Evolutionary conservation across 208 protist species (phyloP).

Genomic region (Leishmania mexicana): DNA sequence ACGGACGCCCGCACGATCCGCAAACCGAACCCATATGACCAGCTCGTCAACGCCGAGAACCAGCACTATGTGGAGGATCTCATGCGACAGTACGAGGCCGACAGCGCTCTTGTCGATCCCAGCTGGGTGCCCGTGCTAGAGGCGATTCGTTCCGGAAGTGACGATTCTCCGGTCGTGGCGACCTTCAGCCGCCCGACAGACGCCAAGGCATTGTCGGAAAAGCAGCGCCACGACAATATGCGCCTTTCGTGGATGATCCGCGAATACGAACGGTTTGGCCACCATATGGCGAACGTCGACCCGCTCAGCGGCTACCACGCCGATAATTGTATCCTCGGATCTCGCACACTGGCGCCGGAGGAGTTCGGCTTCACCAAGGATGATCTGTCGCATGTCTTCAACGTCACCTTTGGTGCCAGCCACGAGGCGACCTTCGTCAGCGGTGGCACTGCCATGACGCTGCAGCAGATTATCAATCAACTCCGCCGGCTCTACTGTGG

Average conservation of each 20-base stretch:
- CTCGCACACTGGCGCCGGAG: conserved; percentile 50
- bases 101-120: conserved; percentile 67
- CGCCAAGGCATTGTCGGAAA: conserved; percentile 60
- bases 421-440: conserved; percentile 79
- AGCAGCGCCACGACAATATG: conserved; percentile 89
- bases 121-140: conserved; percentile 88
- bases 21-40: conserved; percentile 75
- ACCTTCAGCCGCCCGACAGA: conserved; percentile 81
- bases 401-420: conserved; percentile 77
- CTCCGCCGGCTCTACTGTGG: conserved; percentile 91
- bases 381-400: conserved; percentile 80
- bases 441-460: conserved; percentile 70
- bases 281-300: conserved; percentile 80
- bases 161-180: conserved; percentile 63
- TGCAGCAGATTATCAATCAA: conserved; percentile 75
- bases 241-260: conserved; percentile 90
- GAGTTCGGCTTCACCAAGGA: conserved; percentile 84
- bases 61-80: conserved; percentile 80
- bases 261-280: conserved; percentile 86
- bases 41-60: conserved; percentile 73
- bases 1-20: conserved; percentile 85
- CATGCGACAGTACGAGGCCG: conserved; percentile 75
- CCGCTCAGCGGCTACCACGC: conserved; percentile 52
- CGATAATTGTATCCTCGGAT: conserved; percentile 25
- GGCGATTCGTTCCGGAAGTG: conserved; percentile 48